Evolutionary conservation across 2,329 filamentous ascomycete genomes (phyloP).

Genomic region (Teratosphaeriaceae sp.): DNA sequence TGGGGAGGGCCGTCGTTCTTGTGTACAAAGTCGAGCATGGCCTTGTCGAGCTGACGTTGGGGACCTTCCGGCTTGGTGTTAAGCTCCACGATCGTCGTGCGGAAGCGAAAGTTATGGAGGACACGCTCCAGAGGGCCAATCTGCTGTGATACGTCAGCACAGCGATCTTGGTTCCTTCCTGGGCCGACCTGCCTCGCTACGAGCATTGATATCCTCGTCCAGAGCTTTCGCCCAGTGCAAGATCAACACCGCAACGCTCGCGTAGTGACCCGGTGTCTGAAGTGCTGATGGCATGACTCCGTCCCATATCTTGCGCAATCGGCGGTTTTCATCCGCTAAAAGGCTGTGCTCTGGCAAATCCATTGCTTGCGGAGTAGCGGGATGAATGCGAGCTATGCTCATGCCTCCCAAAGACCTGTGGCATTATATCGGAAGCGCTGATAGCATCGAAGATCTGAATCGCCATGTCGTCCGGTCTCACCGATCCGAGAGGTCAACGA

Average conservation of each 20-base stretch:
- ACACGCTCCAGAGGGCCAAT: not conserved
- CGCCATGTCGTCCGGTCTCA: too few relatives aligned
- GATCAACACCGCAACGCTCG: slow-evolving; percentile 30
- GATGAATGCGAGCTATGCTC: too few relatives aligned
- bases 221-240: slow-evolving; percentile 31
- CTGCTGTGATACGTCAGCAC: not conserved
- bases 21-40: slow-evolving; percentile 24
- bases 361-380: too few relatives aligned
- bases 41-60: slow-evolving; percentile 28
- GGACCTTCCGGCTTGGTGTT: slow-evolving; percentile 24
- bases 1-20: slow-evolving; percentile 13
- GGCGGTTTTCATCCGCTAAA: too few relatives aligned
- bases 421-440: too few relatives aligned
- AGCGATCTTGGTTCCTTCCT: too few relatives aligned
- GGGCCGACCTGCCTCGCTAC: not conserved
- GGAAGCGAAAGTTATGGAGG: not conserved
- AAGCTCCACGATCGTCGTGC: slow-evolving; percentile 8
- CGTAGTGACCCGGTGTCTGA: slow-evolving; percentile 26
- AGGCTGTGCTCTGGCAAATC: too few relatives aligned
- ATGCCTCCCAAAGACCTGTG: too few relatives aligned
- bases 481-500: too few relatives aligned
- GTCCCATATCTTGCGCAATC: not conserved
- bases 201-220: slow-evolving; percentile 13
- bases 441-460: too few relatives aligned
- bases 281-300: slow-evolving; percentile 1